Base-by-base conservation (phyloP, 345 rosid genomes). In the Ceriops zippeliana region DNA sequence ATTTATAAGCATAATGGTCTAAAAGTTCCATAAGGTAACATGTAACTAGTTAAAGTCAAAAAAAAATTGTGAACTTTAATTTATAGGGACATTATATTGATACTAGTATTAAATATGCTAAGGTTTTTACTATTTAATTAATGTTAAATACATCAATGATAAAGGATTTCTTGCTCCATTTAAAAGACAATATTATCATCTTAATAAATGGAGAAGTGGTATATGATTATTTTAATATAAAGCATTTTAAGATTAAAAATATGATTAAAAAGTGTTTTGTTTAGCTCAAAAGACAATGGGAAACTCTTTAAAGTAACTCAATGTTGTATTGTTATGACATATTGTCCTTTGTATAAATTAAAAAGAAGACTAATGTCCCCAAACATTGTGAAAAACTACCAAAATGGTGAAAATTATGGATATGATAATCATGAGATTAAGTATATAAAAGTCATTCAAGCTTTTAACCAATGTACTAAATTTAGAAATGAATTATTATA, bases 101-200 rank as follows among this genome's bases (percentile, higher is more conserved):
- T 34, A 34, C 9, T 34, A 7, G 37, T 32, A 26, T 32, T 15
- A 34, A 0, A 61, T 6, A 34, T 61, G 22, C 5, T 5, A 61
- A 62, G 52, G 47, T 54, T 22, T 3, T 13, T 65, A 47, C 49
- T 66, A 28, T 13, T 59, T 66, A 22, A 61, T 67, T 13, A 54
- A 71, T 62, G 47, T 6, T 46, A 53, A 61, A 3, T 56, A 60
- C 32, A 64, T 59, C 0, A 70, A 75, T 59, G 2, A 27, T 0
- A 34, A 22, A 1, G 52, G 58, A 3, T 75, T 60, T 70, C 61
- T 68, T 62, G 35, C 63, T 22, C 32, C 51, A 2, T 73, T 6
- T 54, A 62, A 34, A 62, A 35, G 70, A 2, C 30, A 42, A 32
- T 3, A 19, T 3, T 69, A 75, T 37, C 62, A 63, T 28, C 53